Base-by-base conservation (phyloP, 352 stramenopile genomes). In the Pythium insidiosum region DNA sequence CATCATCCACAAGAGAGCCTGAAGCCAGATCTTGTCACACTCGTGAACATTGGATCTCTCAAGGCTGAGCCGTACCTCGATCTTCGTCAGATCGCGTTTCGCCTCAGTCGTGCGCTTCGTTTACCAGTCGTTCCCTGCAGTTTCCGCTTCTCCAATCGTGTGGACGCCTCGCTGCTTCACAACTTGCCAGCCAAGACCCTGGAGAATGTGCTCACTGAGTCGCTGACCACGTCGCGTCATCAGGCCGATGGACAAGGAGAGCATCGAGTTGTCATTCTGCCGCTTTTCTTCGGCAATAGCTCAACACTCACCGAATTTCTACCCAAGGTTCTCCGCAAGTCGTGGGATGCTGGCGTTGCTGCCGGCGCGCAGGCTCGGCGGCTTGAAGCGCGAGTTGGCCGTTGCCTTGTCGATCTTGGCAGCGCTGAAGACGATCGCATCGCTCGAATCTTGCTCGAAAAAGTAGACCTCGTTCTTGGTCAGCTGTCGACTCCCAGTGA, bases 221-320 rank as follows among this genome's bases (percentile, higher is more conserved):
- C 70, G 24, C 52, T 92, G 6, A n/a, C n/a, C n/a, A n/a, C n/a
- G n/a, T n/a, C n/a, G n/a, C n/a, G n/a, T n/a, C n/a, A n/a, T n/a
- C n/a, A n/a, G n/a, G n/a, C n/a, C n/a, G n/a, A n/a, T n/a, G n/a
- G n/a, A n/a, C n/a, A n/a, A n/a, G n/a, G n/a, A n/a, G 43, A 63
- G 0, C 29, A 33, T 9, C 21, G 59, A n/a, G 50, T 88, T 9
- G 43, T 90, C 5, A 50, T 89, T 11, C 53, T 94, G n/a, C 82
- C 82, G 2, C 51, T 90, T 1, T 92, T 94, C 47, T 84, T 92
- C 22, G 82, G 79, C 23, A 80, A 71, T 43, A 91, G 75, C 53
- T 48, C 56, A 29, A 88, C 75, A 21, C 56, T 91, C 22, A 90
- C 73, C 2, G 75, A 92, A 15, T 92, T 86, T 36, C 45, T 92